These are phyloP conservation scores for Arachis stenosperma DNA, from an alignment of 306 rosid species.

Conservation along the genomic window DNA sequence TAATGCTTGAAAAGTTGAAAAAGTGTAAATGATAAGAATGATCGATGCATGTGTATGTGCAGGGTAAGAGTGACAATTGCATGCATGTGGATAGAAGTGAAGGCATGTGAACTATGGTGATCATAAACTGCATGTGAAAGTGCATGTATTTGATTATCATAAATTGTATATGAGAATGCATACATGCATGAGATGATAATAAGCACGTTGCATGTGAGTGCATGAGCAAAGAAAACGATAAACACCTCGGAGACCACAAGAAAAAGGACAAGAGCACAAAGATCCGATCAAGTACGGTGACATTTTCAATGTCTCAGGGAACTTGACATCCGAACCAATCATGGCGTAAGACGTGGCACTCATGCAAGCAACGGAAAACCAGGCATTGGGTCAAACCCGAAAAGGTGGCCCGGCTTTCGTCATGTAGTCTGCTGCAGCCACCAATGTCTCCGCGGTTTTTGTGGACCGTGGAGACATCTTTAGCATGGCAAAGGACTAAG, in stretches of 20 bases:
- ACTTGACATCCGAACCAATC: conserved; percentile 50
- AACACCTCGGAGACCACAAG: conserved; percentile 13
- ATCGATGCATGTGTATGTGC: too few relatives aligned
- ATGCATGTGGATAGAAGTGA: too few relatives aligned
- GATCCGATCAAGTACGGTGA: conserved; percentile 65
- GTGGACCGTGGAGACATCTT: conserved; percentile 37
- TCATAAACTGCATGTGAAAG: too few relatives aligned
- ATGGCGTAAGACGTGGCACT: conserved; percentile 54
- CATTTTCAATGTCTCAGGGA: conserved; percentile 65
- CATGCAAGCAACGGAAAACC: conserved; percentile 67
- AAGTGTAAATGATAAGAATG: too few relatives aligned
- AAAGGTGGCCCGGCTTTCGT: conserved; percentile 62
- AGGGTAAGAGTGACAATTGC: too few relatives aligned
- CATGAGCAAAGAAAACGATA: conserved; percentile 40
- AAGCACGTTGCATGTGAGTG: too few relatives aligned
- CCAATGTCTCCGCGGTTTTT: conserved; percentile 44
- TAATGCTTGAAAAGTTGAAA: too few relatives aligned
- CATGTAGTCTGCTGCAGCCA: conserved; percentile 64
- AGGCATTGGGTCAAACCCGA: conserved; percentile 53
- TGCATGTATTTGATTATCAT: too few relatives aligned
- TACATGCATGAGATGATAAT: too few relatives aligned
- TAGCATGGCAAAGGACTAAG: conserved; percentile 43
- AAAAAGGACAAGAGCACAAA: background rate
- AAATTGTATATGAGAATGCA: too few relatives aligned
- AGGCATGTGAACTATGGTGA: too few relatives aligned